Evolutionary conservation across 2,329 filamentous ascomycete genomes (phyloP).

Genomic region (Exophiala sp.): DNA sequence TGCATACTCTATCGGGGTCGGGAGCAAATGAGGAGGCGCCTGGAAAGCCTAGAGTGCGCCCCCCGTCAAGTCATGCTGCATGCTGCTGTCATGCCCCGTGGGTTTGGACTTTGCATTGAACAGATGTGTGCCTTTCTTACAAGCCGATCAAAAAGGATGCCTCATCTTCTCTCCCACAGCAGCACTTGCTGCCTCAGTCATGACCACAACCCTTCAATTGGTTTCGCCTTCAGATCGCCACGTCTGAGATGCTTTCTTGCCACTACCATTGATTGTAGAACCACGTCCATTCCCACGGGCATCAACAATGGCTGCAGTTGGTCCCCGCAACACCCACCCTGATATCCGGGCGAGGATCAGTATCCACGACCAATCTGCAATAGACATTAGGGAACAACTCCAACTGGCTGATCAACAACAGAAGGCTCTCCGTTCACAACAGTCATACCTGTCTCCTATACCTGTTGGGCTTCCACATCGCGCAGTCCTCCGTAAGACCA

Average conservation of each 20-base stretch:
- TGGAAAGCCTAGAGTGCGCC: background rate
- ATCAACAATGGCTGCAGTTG: constrained; percentile 15
- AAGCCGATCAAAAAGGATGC: constrained; percentile 17
- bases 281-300: background rate
- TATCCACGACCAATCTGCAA: constrained; percentile 16
- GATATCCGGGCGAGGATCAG: constrained; percentile 23
- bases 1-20: background rate
- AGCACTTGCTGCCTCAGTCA: constrained; percentile 18
- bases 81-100: background rate
- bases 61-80: background rate
- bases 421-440: constrained; percentile 16
- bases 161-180: constrained; percentile 4
- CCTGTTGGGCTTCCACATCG: constrained; percentile 5
- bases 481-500: constrained; percentile 13
- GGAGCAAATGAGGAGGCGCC: constrained; percentile 1
- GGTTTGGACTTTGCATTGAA: constrained; percentile 13
- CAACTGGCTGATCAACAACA: constrained; percentile 19
- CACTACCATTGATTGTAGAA: background rate
- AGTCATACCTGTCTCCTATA: constrained; percentile 17
- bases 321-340: constrained; percentile 14
- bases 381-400: constrained; percentile 16
- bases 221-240: constrained; percentile 6
- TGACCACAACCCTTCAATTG: background rate
- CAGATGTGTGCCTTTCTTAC: constrained; percentile 19
- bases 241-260: constrained; percentile 13